Evolutionary conservation across 306 rosid species (phyloP).

Genomic region (Lithocarpus polystachyus): DNA sequence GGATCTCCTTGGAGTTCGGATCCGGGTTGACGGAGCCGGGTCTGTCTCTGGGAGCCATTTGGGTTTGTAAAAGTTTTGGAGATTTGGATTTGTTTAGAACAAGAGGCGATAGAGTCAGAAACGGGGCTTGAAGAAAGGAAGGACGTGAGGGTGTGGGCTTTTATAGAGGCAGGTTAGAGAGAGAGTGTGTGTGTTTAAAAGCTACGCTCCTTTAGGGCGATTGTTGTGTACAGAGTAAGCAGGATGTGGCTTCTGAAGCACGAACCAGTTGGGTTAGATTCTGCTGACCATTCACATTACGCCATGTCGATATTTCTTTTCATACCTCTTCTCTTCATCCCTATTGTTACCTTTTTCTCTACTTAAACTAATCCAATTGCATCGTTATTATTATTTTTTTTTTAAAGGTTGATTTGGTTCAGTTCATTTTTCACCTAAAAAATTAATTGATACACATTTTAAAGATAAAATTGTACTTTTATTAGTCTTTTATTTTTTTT

Average conservation of each 20-base stretch:
- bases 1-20: slow-evolving; percentile 50
- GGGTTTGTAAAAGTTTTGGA: no score
- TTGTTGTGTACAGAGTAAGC: slow-evolving; percentile 23
- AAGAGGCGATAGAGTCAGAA: not conserved
- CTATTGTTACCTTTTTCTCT: no score
- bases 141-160: slow-evolving; percentile 16
- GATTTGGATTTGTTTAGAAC: not conserved
- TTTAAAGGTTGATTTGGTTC: no score
- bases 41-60: slow-evolving; percentile 58
- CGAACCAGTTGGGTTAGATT: slow-evolving; percentile 37
- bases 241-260: slow-evolving; percentile 48
- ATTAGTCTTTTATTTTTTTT: no score
- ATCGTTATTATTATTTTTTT: no score
- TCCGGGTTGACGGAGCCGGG: slow-evolving; percentile 5
- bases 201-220: slow-evolving; percentile 65
- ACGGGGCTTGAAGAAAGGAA: slow-evolving; percentile 23
- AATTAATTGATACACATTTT: no score
- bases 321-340: no score
- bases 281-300: slow-evolving; percentile 18
- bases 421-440: no score
- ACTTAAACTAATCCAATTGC: no score
- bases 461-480: no score
- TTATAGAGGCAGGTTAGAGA: slow-evolving; percentile 29
- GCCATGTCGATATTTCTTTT: slow-evolving; percentile 23
- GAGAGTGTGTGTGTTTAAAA: slow-evolving; percentile 20